These are phyloP conservation scores for Scheffersomyces ergatensis DNA, from an alignment of 805 yeast genomes.

Conservation along the genomic window DNA sequence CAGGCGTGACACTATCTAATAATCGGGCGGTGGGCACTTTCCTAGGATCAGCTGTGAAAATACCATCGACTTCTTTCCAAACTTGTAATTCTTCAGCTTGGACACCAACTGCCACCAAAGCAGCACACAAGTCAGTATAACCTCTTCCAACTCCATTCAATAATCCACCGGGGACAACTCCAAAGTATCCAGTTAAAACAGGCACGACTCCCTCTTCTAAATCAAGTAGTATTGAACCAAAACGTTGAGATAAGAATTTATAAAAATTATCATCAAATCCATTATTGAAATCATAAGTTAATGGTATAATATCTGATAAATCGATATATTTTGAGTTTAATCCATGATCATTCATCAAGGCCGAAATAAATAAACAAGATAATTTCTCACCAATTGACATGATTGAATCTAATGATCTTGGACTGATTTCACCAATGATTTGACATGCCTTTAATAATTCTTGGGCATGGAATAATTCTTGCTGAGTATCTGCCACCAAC, in stretches of 20 bases:
- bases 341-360: slow-evolving; percentile 81
- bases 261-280: slow-evolving; percentile 72
- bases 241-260: slow-evolving; percentile 47
- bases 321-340: slow-evolving; percentile 76
- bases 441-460: slow-evolving; percentile 82
- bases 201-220: slow-evolving; percentile 58
- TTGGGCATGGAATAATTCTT: slow-evolving; percentile 65
- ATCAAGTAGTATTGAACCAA: slow-evolving; percentile 48
- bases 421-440: slow-evolving; percentile 85
- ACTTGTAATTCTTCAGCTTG: slow-evolving; percentile 93
- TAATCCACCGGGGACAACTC: slow-evolving; percentile 93
- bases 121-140: slow-evolving; percentile 97
- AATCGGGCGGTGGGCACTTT: slow-evolving; percentile 89
- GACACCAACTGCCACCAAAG: slow-evolving; percentile 88
- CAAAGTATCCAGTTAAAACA: slow-evolving; percentile 94
- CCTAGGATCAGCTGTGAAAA: slow-evolving; percentile 97
- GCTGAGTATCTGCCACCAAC: slow-evolving; percentile 57
- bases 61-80: slow-evolving; percentile 99
- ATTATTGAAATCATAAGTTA: slow-evolving; percentile 50
- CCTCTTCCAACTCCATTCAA: slow-evolving; percentile 95
- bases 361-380: slow-evolving; percentile 85
- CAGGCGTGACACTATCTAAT: slow-evolving; percentile 88
- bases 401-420: slow-evolving; percentile 83
- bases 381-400: slow-evolving; percentile 94
- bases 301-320: slow-evolving; percentile 68